phyloP scores from a whole-genome alignment of 1,284 basidiomycete species.

The Veloporphyrellus conicus region DNA sequence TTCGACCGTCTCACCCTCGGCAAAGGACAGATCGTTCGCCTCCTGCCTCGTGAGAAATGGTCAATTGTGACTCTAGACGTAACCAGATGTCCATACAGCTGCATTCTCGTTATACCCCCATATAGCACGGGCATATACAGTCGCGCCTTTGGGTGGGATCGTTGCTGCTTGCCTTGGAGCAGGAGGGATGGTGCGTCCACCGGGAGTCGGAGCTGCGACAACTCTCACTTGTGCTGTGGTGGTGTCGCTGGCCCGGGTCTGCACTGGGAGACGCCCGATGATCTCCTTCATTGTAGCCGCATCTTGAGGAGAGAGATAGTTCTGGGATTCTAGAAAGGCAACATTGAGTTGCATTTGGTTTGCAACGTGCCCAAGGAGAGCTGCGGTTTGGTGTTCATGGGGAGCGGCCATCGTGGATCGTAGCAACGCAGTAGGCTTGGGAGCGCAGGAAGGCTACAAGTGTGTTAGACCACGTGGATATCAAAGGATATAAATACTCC shows the following conservation, averaged over 20 bases:
- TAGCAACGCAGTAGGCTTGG: background rate
- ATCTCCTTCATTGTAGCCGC: slow-evolving; percentile 44
- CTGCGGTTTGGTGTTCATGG: slow-evolving; percentile 28
- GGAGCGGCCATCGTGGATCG: slow-evolving; percentile 18
- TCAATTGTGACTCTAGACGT: slow-evolving; percentile 6
- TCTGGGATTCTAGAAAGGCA: slow-evolving; percentile 56
- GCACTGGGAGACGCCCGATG: slow-evolving; percentile 44
- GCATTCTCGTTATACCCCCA: slow-evolving; percentile 67
- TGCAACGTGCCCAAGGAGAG: slow-evolving; percentile 53
- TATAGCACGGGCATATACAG: slow-evolving; percentile 48
- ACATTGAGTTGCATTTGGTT: slow-evolving; percentile 62
- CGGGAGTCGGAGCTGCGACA: slow-evolving; percentile 1
- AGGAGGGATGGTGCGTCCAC: slow-evolving; percentile 17
- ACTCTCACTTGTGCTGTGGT: slow-evolving; percentile 13
- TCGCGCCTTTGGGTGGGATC: slow-evolving; percentile 12
- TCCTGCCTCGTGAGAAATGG: slow-evolving; percentile 39
- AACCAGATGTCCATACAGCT: slow-evolving; percentile 34
- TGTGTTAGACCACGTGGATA: too few relatives aligned
- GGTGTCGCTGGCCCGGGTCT: slow-evolving; percentile 11
- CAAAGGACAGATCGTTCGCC: slow-evolving; percentile 39
- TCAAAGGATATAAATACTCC: slow-evolving; percentile 12
- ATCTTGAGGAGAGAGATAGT: slow-evolving; percentile 51
- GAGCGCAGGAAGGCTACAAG: background rate
- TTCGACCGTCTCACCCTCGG: slow-evolving; percentile 35
- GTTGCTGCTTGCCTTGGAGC: slow-evolving; percentile 19